These are phyloP conservation scores for Quercus lobata DNA, from an alignment of 331 rosid genomes.

Conservation along the genomic window DNA sequence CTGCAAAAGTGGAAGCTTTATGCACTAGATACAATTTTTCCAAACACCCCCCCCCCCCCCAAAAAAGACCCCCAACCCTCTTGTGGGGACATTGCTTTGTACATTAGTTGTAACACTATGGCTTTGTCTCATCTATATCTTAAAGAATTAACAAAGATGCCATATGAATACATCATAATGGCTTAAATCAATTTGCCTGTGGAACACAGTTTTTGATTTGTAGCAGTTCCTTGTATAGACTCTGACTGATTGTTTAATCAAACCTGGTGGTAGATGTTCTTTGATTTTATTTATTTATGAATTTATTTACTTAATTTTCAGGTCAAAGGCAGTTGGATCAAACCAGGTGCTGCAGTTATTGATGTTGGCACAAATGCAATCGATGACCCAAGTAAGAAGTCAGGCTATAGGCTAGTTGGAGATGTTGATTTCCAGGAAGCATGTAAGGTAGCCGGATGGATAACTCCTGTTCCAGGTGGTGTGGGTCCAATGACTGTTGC, in stretches of 20 bases:
- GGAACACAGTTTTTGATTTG: background rate
- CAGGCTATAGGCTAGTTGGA: slow-evolving; percentile 86
- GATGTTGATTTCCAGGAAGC: slow-evolving; percentile 88
- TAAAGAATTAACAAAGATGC: background rate
- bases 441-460: slow-evolving; percentile 77
- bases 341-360: slow-evolving; percentile 91
- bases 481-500: slow-evolving; percentile 94
- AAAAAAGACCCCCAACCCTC: no score
- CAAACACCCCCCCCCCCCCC: no score
- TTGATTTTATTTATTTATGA: background rate
- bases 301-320: slow-evolving; percentile 16
- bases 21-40: no score
- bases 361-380: slow-evolving; percentile 90
- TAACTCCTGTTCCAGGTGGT: slow-evolving; percentile 96
- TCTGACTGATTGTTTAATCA: background rate
- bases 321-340: slow-evolving; percentile 93
- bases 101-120: background rate
- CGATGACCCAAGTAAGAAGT: slow-evolving; percentile 71
- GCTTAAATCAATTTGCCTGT: background rate
- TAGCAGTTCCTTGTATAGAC: background rate
- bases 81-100: background rate
- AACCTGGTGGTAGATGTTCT: background rate
- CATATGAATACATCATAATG: background rate
- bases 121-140: background rate
- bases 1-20: no score